Evolutionary conservation across 495 filamentous ascomycete species (phyloP), one percentile per base, ranked within the genome.

Genomic region (Daldinia concentrica): DNA sequence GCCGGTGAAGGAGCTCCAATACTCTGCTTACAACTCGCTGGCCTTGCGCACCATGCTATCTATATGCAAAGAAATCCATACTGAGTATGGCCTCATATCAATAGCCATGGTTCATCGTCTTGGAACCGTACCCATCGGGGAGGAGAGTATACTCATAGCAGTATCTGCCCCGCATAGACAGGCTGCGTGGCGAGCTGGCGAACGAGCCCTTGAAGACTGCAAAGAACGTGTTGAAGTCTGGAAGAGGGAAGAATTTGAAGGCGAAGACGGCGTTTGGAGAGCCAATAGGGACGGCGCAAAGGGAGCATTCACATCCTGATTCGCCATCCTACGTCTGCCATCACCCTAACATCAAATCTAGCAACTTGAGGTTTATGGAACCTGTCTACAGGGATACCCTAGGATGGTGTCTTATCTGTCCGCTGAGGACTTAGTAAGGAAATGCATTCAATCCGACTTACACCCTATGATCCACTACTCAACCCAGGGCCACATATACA

Each of bases 131-230:
- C 93, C 93, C 2, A 88, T 99, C 41, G 89, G 88, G 6, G 94
- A 98, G 79, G 94, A 97, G 76, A 96, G 93, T 72, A 95, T 99
- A 72, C 82, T 95, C 66, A 93, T 99, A 77, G 93, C 93, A 8
- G 92, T 98, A 14, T 92, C 91, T 57, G 84, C 91, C 24, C 88
- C 92, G 48, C 95, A 99, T 85, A 86, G 95, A n/a, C 87, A 89
- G 73, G 92, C 91, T 48, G 95, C 92, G 39, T 99, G 94, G 94
- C 81, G 82, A 71, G 96, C 89, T 0, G 95, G 93, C 0, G 95
- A 98, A 83, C 93, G 95, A 82, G 90, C 93, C 41, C 81, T 99
- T 71, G 95, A 98, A 85, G 82, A 84, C 75, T 93, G 91, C 74
- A 99, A 99, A 82, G 88, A 86, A 74, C 86, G 84, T 66, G 91